phyloP scores from a whole-genome alignment of 495 filamentous ascomycete species.

The Acidomyces sp. region DNA sequence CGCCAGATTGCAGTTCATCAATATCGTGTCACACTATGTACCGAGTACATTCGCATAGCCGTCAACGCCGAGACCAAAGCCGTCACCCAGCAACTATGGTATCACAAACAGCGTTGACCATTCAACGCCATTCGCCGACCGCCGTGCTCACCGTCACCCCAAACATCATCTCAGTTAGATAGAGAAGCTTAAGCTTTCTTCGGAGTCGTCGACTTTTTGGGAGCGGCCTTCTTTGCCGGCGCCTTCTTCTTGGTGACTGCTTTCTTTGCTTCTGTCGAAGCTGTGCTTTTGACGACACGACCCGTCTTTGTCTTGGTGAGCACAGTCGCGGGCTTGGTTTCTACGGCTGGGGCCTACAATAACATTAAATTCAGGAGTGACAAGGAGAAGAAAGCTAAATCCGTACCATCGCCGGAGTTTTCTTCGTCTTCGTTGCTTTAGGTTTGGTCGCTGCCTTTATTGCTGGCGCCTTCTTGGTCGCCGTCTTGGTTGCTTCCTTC shows the following conservation, averaged over 20 bases:
- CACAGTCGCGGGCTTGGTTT: slow-evolving; percentile 59
- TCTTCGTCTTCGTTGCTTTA: slow-evolving; percentile 35
- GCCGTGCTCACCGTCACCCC: not conserved
- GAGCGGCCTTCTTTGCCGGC: slow-evolving; percentile 36
- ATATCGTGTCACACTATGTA: slow-evolving; percentile 14
- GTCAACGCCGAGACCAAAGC: slow-evolving; percentile 3
- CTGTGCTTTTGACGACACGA: slow-evolving; percentile 66
- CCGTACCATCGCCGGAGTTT: slow-evolving; percentile 36
- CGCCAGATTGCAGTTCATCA: no score
- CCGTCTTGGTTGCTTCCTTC: slow-evolving; percentile 32
- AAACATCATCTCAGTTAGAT: not conserved
- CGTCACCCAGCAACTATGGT: slow-evolving; percentile 3
- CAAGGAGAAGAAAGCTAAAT: not conserved
- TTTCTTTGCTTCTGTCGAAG: slow-evolving; percentile 34
- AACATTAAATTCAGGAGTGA: slow-evolving; percentile 1
- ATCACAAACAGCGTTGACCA: slow-evolving; percentile 8
- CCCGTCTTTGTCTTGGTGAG: slow-evolving; percentile 84
- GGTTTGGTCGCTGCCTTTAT: slow-evolving; percentile 13
- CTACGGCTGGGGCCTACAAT: slow-evolving; percentile 47
- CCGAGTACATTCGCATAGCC: slow-evolving; percentile 14
- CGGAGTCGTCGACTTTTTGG: slow-evolving; percentile 27
- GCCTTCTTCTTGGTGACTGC: slow-evolving; percentile 48
- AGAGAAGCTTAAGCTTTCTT: slow-evolving; percentile 8
- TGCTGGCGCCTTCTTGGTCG: slow-evolving; percentile 36
- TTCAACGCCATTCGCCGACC: slow-evolving; percentile 14